Base-by-base conservation (phyloP, 1,284 basidiomycete species). In the Trametes versicolor region DNA sequence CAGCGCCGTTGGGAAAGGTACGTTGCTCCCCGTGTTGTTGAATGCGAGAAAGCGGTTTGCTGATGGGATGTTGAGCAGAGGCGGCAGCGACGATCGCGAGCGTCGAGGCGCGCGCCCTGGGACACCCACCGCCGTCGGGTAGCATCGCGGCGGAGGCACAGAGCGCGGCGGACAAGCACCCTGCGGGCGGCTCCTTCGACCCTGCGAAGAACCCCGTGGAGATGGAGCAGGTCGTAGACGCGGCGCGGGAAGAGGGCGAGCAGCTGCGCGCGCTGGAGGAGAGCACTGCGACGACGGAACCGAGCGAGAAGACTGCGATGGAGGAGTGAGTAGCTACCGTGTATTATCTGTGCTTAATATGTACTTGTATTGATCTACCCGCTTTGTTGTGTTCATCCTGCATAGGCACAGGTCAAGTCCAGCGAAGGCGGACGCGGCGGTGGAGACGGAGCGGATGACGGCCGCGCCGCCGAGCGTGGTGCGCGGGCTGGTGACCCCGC, bases 111-210 rank as follows among this genome's bases (percentile, higher is more conserved):
- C 71, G 72, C 52, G 73, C 71, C 10, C 71, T 78, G 0, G 77
- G 76, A 1, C 75, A 78, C 62, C 72, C 72, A 12, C 74, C 78
- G 4, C 77, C 77, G 4, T 63, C 73, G 7, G 74, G 73, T 25
- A 78, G 73, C 6, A 72, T 78, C 36, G 76, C 77, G 0, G 72
- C 76, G 10, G 71, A 75, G 55, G 77, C 74, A 25, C 73, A 75
- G 66, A 64, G 72, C 17, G 77, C 74, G n/a, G 74, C 75, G 6
- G 71, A 73, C 23, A 71, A 69, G 63, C 72, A 75, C 49, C 73
- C 74, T n/a, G 62, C 63, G 29, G 70, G 67, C 17, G 68, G 67
- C 15, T 67, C 63, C 41, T 70, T 70, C 52, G 49, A 41, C 27
- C 63, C 63, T 8, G 56, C 23, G 37, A 49, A 39, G 27, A 56